Percentiles rank a stretch among this genome's conserved stretches.
Evolutionary conservation across 345 rosid genomes (phyloP).

Genomic region (Corchorus olitorius): DNA sequence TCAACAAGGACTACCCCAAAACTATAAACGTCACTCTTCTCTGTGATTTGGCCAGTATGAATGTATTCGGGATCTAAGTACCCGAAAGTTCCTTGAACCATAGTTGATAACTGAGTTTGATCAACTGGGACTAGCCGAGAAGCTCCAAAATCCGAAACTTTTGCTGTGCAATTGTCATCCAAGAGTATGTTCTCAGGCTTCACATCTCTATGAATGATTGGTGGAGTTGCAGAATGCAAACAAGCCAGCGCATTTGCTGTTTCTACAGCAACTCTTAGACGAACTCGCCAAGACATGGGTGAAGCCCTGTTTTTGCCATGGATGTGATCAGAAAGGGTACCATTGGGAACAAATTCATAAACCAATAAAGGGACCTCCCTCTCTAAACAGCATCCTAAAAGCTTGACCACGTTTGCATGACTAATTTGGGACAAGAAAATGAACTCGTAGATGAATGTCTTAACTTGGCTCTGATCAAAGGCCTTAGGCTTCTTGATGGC

Average conservation of each 20-base stretch:
- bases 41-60: not conserved
- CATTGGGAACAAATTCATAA: constrained; percentile 42
- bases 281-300: constrained; percentile 34
- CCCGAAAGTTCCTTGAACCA: not conserved
- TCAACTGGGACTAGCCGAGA: constrained; percentile 41
- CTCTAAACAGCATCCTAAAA: constrained; percentile 51
- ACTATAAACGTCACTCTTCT: constrained; percentile 47
- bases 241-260: constrained; percentile 35
- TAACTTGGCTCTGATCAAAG: constrained; percentile 38
- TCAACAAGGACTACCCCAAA: constrained; percentile 47
- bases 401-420: constrained; percentile 43
- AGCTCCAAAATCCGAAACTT: constrained; percentile 53
- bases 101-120: constrained; percentile 40
- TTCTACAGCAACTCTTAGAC: constrained; percentile 38
- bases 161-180: constrained; percentile 35
- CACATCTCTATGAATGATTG: constrained; percentile 41
- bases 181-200: constrained; percentile 45
- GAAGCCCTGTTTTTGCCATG: constrained; percentile 28
- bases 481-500: constrained; percentile 49
- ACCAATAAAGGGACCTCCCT: constrained; percentile 46
- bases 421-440: constrained; percentile 45
- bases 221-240: constrained; percentile 40
- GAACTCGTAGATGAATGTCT: constrained; percentile 51
- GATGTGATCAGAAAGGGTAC: constrained; percentile 45
- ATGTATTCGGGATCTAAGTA: constrained; percentile 3